Conservation (phyloP, 345 rosid species). For the Eucalyptus erythrocorys region DNA sequence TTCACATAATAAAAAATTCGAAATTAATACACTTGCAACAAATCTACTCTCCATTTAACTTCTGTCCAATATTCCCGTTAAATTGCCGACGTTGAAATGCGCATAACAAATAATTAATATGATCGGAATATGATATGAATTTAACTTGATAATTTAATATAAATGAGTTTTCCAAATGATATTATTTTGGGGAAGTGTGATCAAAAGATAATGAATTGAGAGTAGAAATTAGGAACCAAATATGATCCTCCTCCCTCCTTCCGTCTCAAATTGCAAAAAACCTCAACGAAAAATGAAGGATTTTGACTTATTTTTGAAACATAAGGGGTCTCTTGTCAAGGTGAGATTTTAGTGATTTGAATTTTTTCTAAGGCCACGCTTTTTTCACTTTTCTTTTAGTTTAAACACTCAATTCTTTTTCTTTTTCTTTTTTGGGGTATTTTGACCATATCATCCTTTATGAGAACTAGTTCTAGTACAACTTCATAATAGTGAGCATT, state of each 20-base stretch:
- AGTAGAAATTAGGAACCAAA: not conserved
- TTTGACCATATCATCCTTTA: fast-evolving
- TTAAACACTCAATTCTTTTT: no score
- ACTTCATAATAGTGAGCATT: no score
- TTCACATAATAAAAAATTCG: not conserved
- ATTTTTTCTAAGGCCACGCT: not conserved
- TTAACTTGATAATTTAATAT: not conserved
- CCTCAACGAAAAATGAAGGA: not conserved
- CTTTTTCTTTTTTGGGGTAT: fast-evolving
- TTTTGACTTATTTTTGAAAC: not conserved
- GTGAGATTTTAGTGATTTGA: not conserved
- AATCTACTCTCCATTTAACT: not conserved
- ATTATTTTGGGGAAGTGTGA: not conserved
- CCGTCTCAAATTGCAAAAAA: not conserved
- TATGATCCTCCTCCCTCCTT: not conserved
- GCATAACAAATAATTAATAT: not conserved
- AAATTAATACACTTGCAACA: fast-evolving
- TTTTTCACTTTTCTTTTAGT: not conserved
- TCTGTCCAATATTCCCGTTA: fast-evolving
- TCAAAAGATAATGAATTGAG: not conserved
- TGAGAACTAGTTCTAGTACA: not conserved
- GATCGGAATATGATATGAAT: fast-evolving
- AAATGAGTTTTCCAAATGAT: not conserved
- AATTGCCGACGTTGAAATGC: fast-evolving
- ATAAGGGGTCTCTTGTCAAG: not conserved